Percentiles rank a stretch among this genome's conserved stretches.
These are phyloP conservation scores for Salvia hispanica DNA, from an alignment of 257 asterid species.

Conservation along the genomic window DNA sequence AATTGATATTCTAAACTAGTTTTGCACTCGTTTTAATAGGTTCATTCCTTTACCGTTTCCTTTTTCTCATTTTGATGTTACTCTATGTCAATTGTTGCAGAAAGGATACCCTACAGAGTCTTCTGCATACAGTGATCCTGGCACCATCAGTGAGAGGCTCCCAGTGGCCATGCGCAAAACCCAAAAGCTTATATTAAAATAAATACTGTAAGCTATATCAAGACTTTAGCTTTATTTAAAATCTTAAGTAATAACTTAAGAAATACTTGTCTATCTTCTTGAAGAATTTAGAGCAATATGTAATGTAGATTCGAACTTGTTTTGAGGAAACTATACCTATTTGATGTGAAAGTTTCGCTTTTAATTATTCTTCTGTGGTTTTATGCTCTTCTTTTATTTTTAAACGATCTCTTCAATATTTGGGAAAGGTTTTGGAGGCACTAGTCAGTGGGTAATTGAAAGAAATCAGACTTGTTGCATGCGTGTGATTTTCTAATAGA, in stretches of 20 bases:
- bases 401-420: conserved; percentile 4
- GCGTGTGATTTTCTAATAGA: neutral
- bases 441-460: conserved; percentile 15
- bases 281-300: conserved; percentile 28
- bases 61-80: conserved; percentile 2
- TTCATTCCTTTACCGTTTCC: neutral
- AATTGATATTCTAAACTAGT: conserved; percentile 9
- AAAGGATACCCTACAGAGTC: conserved; percentile 87
- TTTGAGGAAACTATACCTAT: conserved; percentile 25
- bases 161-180: conserved; percentile 70
- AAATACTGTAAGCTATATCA: conserved; percentile 49
- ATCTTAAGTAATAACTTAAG: conserved; percentile 21
- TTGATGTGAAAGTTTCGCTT: conserved; percentile 26
- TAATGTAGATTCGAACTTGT: conserved; percentile 27
- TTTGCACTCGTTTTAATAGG: neutral
- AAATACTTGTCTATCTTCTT: conserved; percentile 30
- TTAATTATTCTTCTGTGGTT: conserved; percentile 5
- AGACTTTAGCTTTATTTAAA: conserved; percentile 29
- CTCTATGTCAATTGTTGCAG: conserved; percentile 49
- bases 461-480: conserved; percentile 22
- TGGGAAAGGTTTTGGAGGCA: neutral
- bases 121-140: conserved; percentile 89
- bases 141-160: conserved; percentile 74
- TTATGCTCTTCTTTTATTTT: neutral
- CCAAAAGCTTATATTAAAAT: conserved; percentile 67